Base-by-base conservation (phyloP, 805 yeast species). In the Kurtzmaniella cleridarum region DNA sequence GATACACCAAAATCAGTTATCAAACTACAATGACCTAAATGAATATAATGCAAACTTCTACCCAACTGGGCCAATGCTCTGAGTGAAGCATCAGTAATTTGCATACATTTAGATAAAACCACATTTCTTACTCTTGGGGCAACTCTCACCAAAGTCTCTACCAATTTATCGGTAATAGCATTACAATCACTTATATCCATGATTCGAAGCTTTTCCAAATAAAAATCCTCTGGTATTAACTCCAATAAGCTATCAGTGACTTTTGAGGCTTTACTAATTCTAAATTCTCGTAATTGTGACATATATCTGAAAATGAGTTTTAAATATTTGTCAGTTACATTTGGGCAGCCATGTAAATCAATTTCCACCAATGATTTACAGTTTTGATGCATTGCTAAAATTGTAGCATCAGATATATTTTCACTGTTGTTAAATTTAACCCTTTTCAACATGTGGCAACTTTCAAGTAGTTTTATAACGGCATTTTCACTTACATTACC, bases 111-210 rank as follows among this genome's bases (percentile, higher is more conserved):
- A 7, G 95, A 90, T 41, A 91, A 67, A 12, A 87, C 90, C 27
- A 93, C 86, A 51, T 89, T 89, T 47, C 97, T 74, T 45, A 93
- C 64, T 37, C 87, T 77, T 3, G 98, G 98, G 1, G 96, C 95
- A 43, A 79, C 66, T 27, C 64, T 58, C 8, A 87, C 88, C 32
- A 93, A 71, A 41, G 75, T 75, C 51, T 79, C 85, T 11, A 91
- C 83, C 2, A 87, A 75, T 43, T 73, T 74, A 61, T 91, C 98
- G 0, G 95, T 83, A 20, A 91, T 76, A 38, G 81, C 78, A 40
- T 76, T 72, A 62, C 97, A 90, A 6, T 83, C 84, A 1, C 96
- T 86, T 41, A 91, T 76, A 56, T 90, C 97, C 27, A 91, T 64
- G 17, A 89, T 78, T 47, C 98, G 74, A 43, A 93, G 62, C 41